Evolutionary conservation across 495 filamentous ascomycete genomes (phyloP), one percentile per base, ranked within the genome.

Genomic region (Thozetella sp.): DNA sequence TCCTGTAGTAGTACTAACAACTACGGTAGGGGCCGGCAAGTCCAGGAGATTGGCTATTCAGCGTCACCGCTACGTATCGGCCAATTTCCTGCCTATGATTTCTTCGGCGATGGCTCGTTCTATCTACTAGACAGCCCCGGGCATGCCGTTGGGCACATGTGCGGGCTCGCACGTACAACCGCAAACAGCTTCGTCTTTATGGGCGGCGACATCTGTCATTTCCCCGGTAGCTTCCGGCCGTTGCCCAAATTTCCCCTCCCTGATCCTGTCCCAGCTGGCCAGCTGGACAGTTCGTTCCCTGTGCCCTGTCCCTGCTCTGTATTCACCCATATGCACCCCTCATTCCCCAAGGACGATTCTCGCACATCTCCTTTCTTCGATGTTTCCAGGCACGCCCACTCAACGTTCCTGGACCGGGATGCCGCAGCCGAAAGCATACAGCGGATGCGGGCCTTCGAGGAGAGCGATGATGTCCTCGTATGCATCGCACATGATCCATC

Each of bases 101-200:
- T 77, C 63, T 86, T 83, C 58, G 77, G 76, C 11, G 83, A 85
- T 56, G 82, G 82, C 1, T 73, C 70, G 51, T 82, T 85, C 58
- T 81, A 84, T 55, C 65, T 85, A 13, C 65, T 85, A 43, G 67
- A 81, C 62, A 65, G 67, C 0, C 78, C 79, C 3, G 82, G 82
- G 2, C 82, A 85, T 58, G 70, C 75, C 11, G 64, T 73, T 11
- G 83, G 81, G 0, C 83, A 85, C 56, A 71, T 83, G 26, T 74
- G 70, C 52, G 83, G 63, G 2, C 67, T 85, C 3, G 83, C 78
- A 1, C 63, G 80, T 3, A 74, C 71, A 1, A 79, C 76, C 2
- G 9, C 58, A 9, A 51, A 51, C 24, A 73, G 79, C 0, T 84
- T 81, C 63, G 70, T 84, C 34, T 71, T 83, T 26, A 74, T 84